Conservation (phyloP, 495 filamentous ascomycete genomes). For the Pseudomonodictys pantanalensis region DNA sequence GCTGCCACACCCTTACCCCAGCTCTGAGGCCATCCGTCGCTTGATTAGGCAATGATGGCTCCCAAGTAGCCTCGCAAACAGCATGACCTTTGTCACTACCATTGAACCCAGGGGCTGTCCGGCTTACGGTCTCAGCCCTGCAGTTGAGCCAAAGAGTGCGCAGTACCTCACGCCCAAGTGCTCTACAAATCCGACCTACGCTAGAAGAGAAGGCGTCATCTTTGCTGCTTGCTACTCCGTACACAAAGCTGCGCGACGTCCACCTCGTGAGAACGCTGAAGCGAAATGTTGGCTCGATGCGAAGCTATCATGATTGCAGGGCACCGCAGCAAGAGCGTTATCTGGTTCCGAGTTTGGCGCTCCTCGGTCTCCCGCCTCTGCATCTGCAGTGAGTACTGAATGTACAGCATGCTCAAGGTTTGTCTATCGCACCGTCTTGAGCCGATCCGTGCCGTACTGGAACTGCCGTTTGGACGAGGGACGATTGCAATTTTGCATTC, state of each 20-base stretch:
- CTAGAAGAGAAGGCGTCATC: not conserved
- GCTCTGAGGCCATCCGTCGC: slow-evolving; percentile 16
- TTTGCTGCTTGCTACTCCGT: not conserved
- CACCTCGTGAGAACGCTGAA: slow-evolving; percentile 18
- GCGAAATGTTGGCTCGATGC: too few relatives aligned
- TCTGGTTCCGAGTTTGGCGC: not conserved
- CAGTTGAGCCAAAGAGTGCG: slow-evolving; percentile 21
- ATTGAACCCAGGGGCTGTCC: slow-evolving; percentile 23
- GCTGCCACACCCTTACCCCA: not conserved
- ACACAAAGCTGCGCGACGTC: not conserved
- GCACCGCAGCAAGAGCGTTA: slow-evolving; percentile 7
- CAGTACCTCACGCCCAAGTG: not conserved
- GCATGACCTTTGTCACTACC: slow-evolving; percentile 16
- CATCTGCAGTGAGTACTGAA: too few relatives aligned
- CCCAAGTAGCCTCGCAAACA: not conserved
- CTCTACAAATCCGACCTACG: too few relatives aligned
- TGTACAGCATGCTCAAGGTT: too few relatives aligned
- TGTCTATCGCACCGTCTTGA: too few relatives aligned
- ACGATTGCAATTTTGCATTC: not conserved
- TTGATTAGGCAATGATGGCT: not conserved
- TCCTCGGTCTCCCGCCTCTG: too few relatives aligned
- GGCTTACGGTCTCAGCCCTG: slow-evolving; percentile 34
- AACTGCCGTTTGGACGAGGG: not conserved
- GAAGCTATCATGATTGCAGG: slow-evolving; percentile 2
- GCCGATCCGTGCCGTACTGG: too few relatives aligned